phyloP scores from a whole-genome alignment of 164 flowering plant species.

The Malania oleifera region DNA sequence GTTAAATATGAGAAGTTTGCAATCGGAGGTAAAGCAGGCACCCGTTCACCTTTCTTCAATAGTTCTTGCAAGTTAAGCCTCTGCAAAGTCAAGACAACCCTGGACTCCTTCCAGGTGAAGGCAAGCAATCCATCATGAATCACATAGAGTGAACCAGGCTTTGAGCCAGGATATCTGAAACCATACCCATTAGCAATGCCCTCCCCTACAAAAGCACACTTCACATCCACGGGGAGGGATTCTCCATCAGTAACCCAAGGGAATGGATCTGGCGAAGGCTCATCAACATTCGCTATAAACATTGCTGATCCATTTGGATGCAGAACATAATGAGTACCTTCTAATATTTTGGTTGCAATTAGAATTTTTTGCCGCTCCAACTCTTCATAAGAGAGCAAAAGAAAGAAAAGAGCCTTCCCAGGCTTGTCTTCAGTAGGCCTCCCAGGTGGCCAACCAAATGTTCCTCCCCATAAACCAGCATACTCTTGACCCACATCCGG shows the following conservation, averaged over 20 bases:
- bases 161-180: constrained; percentile 92
- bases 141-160: constrained; percentile 88
- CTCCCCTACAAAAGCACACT: constrained; percentile 66
- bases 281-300: constrained; percentile 70
- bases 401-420: constrained; percentile 85
- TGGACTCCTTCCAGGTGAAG: constrained; percentile 83
- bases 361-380: constrained; percentile 50
- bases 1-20: constrained; percentile 85
- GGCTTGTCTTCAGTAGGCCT: constrained; percentile 71
- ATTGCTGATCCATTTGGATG: constrained; percentile 98
- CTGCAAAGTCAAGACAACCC: constrained; percentile 73
- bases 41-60: constrained; percentile 73
- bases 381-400: constrained; percentile 82
- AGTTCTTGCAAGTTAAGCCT: constrained; percentile 70
- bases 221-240: constrained; percentile 36
- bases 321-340: constrained; percentile 91
- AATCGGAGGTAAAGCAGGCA: constrained; percentile 72
- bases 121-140: constrained; percentile 65
- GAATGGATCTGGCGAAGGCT: constrained; percentile 65
- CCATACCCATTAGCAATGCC: constrained; percentile 97
- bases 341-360: constrained; percentile 88
- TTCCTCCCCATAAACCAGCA: constrained; percentile 91
- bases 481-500: constrained; percentile 55
- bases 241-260: constrained; percentile 68
- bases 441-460: constrained; percentile 97